Percentiles rank a stretch among this genome's conserved stretches.
These are phyloP conservation scores for Cicer arietinum DNA, from an alignment of 306 rosid genomes.

Conservation along the genomic window DNA sequence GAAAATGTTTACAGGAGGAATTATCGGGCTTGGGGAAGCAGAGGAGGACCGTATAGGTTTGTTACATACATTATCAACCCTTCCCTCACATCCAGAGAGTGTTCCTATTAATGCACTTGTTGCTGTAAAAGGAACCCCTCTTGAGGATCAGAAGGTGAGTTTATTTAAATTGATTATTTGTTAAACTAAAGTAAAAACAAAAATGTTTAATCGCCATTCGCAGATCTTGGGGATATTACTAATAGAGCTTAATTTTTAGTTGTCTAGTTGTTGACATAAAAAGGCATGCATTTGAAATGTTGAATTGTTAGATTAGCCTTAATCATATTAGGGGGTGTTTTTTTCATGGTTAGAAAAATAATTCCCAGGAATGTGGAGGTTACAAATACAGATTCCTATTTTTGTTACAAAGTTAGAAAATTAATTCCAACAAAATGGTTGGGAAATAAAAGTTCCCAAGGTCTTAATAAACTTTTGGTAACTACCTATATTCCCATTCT, in stretches of 20 bases:
- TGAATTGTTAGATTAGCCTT: not conserved
- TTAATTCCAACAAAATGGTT: too few relatives aligned
- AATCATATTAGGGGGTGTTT: too few relatives aligned
- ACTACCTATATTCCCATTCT: too few relatives aligned
- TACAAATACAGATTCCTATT: too few relatives aligned
- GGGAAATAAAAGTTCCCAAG: too few relatives aligned
- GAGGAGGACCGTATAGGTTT: conserved; percentile 96
- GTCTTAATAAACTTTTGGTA: too few relatives aligned
- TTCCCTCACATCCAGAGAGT: conserved; percentile 96
- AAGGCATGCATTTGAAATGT: not conserved
- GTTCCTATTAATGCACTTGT: conserved; percentile 93
- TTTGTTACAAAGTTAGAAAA: too few relatives aligned
- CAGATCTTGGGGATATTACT: not conserved
- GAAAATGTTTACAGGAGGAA: conserved; percentile 74
- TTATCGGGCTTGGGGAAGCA: conserved; percentile 96
- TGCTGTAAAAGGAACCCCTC: conserved; percentile 96
- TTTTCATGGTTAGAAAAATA: too few relatives aligned
- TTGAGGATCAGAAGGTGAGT: conserved; percentile 84
- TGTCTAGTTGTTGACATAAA: not conserved
- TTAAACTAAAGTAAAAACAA: not conserved
- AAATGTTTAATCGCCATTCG: not conserved
- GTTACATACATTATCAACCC: conserved; percentile 92
- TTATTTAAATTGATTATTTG: conserved; percentile 18
- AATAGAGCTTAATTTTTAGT: not conserved
- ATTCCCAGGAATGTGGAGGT: too few relatives aligned